Evolutionary conservation across 768 basidiomycete species (phyloP), one percentile per base, ranked within the genome.

Genomic region (Leccinum imitatum): DNA sequence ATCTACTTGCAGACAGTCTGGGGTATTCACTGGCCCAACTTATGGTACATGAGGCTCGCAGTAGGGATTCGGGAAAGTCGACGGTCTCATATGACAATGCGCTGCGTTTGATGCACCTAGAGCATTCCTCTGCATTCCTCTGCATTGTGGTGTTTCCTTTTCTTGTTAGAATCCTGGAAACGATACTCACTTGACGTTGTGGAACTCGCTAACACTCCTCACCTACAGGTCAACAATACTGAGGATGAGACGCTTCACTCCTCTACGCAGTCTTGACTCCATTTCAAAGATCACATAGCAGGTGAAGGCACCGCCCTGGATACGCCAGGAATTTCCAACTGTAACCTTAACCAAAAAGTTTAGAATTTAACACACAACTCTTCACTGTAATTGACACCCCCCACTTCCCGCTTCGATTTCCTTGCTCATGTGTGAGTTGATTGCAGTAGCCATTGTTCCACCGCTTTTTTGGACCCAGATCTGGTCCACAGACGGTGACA

Each of bases 381-480:
- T 14, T 31, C 39, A 30, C 30, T 30, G 30, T 30, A 30, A 30
- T 9, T 30, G 30, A 30, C 30, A 30, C 30, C 30, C 8, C 30
- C 30, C 17, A 17, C 39, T n/a, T 41, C 39, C 39, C 37, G 7
- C 15, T 60, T 19, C 1, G 48, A 19, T 41, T 14, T 54, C 6
- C 1, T 19, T 35, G 53, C 39, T n/a, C 17, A 8, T 41, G 15
- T 41, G 17, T 17, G 39, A n/a, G 39, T 17, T 41, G 39, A 17
- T 41, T 35, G 17, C 51, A 52, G n/a, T 48, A 53, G 15, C 47
- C 27, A 57, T 60, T 57, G 63, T 54, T 47, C 30, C 15, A 2
- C 25, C 27, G 14, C 17, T 23, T 61, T 31, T 57, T 33, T 59
- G 30, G 53, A n/a, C 53, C 56, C 6, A 17, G 39, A 8, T n/a